Conservation (phyloP, 257 asterid species). For the Lavandula angustifolia region DNA sequence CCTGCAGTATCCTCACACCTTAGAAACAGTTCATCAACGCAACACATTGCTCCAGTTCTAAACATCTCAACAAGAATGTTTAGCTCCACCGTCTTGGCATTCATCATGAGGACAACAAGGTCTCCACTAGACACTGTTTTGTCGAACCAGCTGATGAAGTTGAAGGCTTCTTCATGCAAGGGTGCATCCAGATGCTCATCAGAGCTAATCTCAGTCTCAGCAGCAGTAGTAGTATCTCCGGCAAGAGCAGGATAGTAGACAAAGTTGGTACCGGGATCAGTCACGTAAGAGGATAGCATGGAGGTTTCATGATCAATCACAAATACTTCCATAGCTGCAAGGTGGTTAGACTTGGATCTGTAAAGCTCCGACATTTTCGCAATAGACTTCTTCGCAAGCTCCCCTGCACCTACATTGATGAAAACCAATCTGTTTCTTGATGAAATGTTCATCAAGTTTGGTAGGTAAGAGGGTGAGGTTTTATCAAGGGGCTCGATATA, state of each 20-base stretch:
- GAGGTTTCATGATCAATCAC: slow-evolving; percentile 72
- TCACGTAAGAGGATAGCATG: slow-evolving; percentile 62
- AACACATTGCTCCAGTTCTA: slow-evolving; percentile 62
- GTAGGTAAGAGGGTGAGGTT: slow-evolving; percentile 53
- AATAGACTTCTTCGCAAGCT: slow-evolving; percentile 46
- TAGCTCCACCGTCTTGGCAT: slow-evolving; percentile 48
- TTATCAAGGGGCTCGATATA: slow-evolving; percentile 60
- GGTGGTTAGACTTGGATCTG: slow-evolving; percentile 42
- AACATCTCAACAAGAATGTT: slow-evolving; percentile 56
- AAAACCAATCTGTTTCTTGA: slow-evolving; percentile 68
- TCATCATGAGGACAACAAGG: slow-evolving; percentile 72
- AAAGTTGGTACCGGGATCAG: slow-evolving; percentile 66
- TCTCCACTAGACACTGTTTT: slow-evolving; percentile 55
- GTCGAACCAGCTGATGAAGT: slow-evolving; percentile 65
- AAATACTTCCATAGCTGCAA: slow-evolving; percentile 43
- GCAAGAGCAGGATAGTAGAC: slow-evolving; percentile 69
- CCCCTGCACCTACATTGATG: slow-evolving; percentile 72
- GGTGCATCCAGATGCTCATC: slow-evolving; percentile 64
- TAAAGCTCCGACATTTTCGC: slow-evolving; percentile 50
- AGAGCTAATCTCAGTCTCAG: slow-evolving; percentile 33
- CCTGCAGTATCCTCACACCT: slow-evolving; percentile 49
- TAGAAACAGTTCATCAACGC: slow-evolving; percentile 66
- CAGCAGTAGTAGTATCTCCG: slow-evolving; percentile 36
- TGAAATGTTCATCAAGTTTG: slow-evolving; percentile 67
- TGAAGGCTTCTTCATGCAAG: slow-evolving; percentile 59